Percentiles rank a stretch among this genome's conserved stretches.
Evolutionary conservation across 108 stramenopile genomes (phyloP).

Genomic region (Aurantiochytrium sp.): DNA sequence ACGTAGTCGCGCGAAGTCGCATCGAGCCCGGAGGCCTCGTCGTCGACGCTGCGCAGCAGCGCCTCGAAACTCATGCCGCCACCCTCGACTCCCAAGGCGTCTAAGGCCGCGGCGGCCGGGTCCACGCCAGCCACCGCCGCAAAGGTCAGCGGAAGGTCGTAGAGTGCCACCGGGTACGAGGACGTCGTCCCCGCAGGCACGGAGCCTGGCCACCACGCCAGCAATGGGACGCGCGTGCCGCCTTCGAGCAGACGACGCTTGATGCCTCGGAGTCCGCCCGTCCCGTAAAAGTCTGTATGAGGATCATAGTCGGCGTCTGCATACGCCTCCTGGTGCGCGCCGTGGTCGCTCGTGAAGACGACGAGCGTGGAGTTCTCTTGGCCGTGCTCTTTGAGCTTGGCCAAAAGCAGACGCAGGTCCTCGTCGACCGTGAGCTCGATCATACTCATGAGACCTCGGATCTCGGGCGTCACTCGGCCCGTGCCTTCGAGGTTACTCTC

Average conservation of each 20-base stretch:
- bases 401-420: background rate
- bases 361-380: background rate
- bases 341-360: background rate
- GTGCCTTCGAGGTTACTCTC: background rate
- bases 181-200: background rate
- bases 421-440: background rate
- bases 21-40: background rate
- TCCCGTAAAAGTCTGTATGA: background rate
- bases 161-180: background rate
- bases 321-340: background rate
- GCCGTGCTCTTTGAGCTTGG: background rate
- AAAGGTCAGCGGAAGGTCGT: background rate
- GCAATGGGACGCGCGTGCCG: background rate
- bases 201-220: background rate
- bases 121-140: background rate
- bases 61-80: background rate
- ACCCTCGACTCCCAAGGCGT: background rate
- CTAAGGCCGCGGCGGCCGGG: background rate
- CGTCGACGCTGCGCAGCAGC: background rate
- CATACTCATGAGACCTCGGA: constrained; percentile 8
- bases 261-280: background rate
- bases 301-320: constrained; percentile 18
- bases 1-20: background rate
- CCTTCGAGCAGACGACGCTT: background rate
- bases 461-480: constrained; percentile 2